Conservation (phyloP, 2,329 filamentous ascomycete genomes). For the Cladosporium sp. region DNA sequence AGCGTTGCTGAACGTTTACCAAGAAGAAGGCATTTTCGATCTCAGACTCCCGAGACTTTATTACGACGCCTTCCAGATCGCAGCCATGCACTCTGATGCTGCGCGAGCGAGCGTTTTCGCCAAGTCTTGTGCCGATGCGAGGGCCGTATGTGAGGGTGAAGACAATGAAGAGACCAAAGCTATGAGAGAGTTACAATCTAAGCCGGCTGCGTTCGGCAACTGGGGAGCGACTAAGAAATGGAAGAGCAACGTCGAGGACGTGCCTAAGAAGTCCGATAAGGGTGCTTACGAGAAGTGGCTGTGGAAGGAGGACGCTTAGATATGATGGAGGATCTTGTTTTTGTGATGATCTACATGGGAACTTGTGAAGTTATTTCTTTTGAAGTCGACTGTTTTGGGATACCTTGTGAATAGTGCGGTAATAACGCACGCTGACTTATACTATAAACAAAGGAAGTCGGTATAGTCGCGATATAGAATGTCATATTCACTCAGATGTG, state of each 20-base stretch:
- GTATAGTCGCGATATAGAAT: too few species aligned
- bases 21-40: constrained; percentile 19
- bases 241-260: constrained; percentile 18
- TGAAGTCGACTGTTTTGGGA: too few species aligned
- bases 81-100: constrained; percentile 21
- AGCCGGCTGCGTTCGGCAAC: constrained; percentile 20
- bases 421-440: too few species aligned
- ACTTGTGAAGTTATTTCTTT: too few species aligned
- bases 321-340: background rate
- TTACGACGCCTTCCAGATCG: constrained; percentile 26
- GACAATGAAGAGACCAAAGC: constrained; percentile 18
- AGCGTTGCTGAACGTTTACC: constrained; percentile 16
- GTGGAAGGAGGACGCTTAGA: constrained; percentile 4
- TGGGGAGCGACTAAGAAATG: constrained; percentile 21
- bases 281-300: constrained; percentile 1
- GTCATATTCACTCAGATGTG: too few species aligned
- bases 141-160: constrained; percentile 21
- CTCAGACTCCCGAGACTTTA: constrained; percentile 21
- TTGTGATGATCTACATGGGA: background rate
- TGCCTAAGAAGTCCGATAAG: background rate
- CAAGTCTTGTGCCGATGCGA: constrained; percentile 15
- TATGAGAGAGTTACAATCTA: constrained; percentile 15
- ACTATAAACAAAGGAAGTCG: too few species aligned
- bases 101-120: constrained; percentile 20
- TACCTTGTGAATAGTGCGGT: too few species aligned